Evolutionary conservation across 2,329 filamentous ascomycete genomes (phyloP), one percentile per base, ranked within the genome.

Genomic region (Domatiomyces globalis): DNA sequence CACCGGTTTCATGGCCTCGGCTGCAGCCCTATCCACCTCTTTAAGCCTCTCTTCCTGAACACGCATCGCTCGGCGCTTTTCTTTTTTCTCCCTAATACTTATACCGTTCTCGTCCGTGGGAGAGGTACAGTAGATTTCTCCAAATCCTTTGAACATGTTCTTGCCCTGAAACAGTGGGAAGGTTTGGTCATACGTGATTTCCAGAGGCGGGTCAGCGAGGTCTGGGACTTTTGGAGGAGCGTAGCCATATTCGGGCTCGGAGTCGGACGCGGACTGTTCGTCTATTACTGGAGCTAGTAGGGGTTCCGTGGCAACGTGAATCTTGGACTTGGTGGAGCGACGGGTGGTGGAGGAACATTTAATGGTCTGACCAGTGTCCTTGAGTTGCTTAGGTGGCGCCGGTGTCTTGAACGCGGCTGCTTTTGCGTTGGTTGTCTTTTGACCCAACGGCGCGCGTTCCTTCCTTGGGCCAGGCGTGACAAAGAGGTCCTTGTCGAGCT

Each of bases 361-460:
- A 52, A 79, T 76, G 1, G 79, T 79, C 66, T 81, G 83, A 56
- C 82, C 81, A 48, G 77, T 67, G 53, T 81, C 79, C 46, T 76
- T 73, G 43, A 76, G 73, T 19, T 73, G 71, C 53, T 71, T 71
- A 61, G 81, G 83, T 29, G 77, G 81, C 27, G 78, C 81, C 5
- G 78, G 78, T 3, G 81, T 82, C 56, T 84, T 81, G 58, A 81
- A 76, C 48, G 74, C 75, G 63, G 74, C 79, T 54, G 83, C 78
- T 72, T 94, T 96, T 50, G 86, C 87, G 67, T 98, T 98, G 49
- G 92, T 96, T 1, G 90, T 96, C 69, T 98, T 98, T 74, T 87
- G 84, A 33, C 90, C 90, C 46, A 98, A 72, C 10, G 87, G 85
- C 39, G 89, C 88, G 62, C 90, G 81, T 54, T 74, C 82, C 15